phyloP scores from a whole-genome alignment of 768 basidiomycete species.

The Neoboletus brunneissimus region DNA sequence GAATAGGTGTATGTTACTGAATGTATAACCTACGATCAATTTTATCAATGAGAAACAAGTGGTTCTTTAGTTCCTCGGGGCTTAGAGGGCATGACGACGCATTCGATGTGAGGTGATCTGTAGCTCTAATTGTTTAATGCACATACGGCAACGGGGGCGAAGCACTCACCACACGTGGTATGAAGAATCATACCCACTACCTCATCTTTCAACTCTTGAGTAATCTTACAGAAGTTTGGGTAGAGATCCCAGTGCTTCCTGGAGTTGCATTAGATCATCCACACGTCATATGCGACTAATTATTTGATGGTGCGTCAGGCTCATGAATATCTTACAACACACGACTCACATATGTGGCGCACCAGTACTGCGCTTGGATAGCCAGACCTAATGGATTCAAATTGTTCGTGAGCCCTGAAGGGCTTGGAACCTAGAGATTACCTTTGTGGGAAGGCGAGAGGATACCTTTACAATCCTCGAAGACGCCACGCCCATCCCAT shows the following conservation, averaged over 20 bases:
- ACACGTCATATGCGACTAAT: not conserved
- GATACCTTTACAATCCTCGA: slow-evolving; percentile 22
- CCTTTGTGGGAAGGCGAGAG: slow-evolving; percentile 27
- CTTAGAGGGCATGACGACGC: slow-evolving; percentile 25
- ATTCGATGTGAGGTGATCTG: slow-evolving; percentile 29
- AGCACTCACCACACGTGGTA: slow-evolving; percentile 24
- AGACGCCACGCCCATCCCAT: slow-evolving; percentile 35
- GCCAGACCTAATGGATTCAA: slow-evolving; percentile 26
- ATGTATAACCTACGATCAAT: slow-evolving; percentile 21
- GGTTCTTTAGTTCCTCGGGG: slow-evolving; percentile 15
- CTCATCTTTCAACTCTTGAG: slow-evolving; percentile 27
- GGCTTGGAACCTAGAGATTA: not conserved
- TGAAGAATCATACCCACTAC: slow-evolving; percentile 25
- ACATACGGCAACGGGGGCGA: not conserved
- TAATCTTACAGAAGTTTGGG: slow-evolving; percentile 28
- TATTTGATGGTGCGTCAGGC: slow-evolving; percentile 7
- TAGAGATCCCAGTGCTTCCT: slow-evolving; percentile 38
- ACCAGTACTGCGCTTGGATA: slow-evolving; percentile 41
- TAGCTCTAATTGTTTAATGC: not conserved
- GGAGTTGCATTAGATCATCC: not conserved
- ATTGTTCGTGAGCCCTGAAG: not conserved
- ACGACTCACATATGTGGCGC: slow-evolving; percentile 5
- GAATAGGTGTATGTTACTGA: not conserved
- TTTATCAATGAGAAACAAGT: slow-evolving; percentile 26
- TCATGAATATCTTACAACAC: not conserved